phyloP scores from a whole-genome alignment of 2,329 filamentous ascomycete genomes.

The Xylariaceae sp. region DNA sequence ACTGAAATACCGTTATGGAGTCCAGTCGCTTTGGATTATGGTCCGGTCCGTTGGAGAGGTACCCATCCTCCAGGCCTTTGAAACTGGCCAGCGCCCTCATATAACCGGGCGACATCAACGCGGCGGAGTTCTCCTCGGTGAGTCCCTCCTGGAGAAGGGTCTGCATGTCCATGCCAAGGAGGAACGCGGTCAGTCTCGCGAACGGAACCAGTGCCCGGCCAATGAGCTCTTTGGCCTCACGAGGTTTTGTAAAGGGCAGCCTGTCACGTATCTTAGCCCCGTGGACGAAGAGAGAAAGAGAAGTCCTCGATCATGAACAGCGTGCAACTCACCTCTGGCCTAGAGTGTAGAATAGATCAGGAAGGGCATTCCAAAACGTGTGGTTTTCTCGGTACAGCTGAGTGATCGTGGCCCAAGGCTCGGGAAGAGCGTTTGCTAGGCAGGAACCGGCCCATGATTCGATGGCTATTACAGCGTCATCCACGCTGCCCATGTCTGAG shows the following conservation, averaged over 20 bases:
- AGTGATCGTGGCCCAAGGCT: conserved; percentile 33
- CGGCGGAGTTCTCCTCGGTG: conserved; percentile 31
- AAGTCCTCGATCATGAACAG: too few species aligned
- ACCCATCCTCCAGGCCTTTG: conserved; percentile 29
- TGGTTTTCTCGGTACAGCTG: conserved; percentile 40
- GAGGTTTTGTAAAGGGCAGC: conserved; percentile 18
- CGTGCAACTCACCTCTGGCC: conserved; percentile 36
- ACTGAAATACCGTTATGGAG: conserved; percentile 42
- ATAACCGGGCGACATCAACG: conserved; percentile 41
- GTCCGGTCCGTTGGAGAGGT: conserved; percentile 28
- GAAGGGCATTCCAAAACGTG: conserved; percentile 48
- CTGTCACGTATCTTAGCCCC: conserved; percentile 15
- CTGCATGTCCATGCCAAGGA: conserved; percentile 45
- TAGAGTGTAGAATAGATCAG: conserved; percentile 42
- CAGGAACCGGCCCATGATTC: conserved; percentile 47
- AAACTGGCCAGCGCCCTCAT: conserved; percentile 40
- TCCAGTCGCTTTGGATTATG: conserved; percentile 29
- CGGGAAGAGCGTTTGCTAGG: conserved; percentile 36
- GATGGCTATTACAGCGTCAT: conserved; percentile 40
- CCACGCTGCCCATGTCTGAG: conserved; percentile 39
- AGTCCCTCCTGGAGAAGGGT: conserved; percentile 26
- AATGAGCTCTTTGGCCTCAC: conserved; percentile 28
- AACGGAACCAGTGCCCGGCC: conserved; percentile 34
- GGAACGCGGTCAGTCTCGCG: conserved; percentile 46
- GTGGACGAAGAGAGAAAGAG: too few species aligned